A percentile compares a stretch with the other conserved stretches of the same genome.
Conservation (phyloP, 1,284 basidiomycete species). For the Ganoderma boninense region DNA sequence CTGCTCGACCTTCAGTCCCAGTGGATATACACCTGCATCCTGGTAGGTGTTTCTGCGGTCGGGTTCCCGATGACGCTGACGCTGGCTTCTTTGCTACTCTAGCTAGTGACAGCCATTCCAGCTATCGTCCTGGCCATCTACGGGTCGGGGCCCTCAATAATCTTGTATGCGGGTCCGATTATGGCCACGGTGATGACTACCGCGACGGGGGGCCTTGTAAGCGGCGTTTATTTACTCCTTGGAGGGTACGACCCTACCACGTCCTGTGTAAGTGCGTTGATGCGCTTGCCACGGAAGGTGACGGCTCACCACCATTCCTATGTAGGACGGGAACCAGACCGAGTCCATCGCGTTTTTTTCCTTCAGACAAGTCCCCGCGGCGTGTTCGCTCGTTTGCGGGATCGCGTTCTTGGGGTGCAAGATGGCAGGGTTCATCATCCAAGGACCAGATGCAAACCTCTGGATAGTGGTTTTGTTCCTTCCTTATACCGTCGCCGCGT, state of each 20-base stretch:
- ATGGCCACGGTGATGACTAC: background rate
- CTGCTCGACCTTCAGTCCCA: background rate
- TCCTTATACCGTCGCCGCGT: background rate
- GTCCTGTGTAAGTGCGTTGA: background rate
- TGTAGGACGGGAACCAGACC: background rate
- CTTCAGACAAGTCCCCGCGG: background rate
- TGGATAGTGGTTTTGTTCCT: background rate
- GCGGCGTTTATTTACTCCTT: background rate
- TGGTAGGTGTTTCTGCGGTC: background rate
- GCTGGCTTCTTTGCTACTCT: no score
- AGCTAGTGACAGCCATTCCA: background rate
- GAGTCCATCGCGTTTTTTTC: background rate
- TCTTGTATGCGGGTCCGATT: background rate
- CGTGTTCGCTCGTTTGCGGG: background rate
- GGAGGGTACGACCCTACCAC: background rate
- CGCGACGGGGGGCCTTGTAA: background rate
- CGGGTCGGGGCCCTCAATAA: background rate
- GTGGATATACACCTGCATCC: background rate
- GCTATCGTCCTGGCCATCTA: background rate
- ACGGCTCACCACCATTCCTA: background rate
- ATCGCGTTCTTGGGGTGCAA: background rate
- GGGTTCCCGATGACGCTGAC: background rate
- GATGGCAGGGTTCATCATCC: background rate
- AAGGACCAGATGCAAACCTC: background rate
- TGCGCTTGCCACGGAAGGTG: background rate